Evolutionary conservation across 192 early-diverging fungal species (phyloP).

Genomic region (Coemansia sp.): DNA sequence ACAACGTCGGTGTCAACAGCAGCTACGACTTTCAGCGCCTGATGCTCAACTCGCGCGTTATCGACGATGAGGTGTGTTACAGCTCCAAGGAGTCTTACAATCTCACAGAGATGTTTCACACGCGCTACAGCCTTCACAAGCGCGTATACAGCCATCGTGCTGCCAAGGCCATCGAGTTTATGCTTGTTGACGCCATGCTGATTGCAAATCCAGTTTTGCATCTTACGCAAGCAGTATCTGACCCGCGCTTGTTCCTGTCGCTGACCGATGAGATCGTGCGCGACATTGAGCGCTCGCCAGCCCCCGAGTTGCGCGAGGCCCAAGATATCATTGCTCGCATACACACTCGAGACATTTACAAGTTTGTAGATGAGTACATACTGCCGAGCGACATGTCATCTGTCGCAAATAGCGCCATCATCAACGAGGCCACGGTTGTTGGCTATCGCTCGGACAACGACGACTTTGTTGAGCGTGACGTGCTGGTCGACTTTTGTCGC

Average conservation of each 20-base stretch:
- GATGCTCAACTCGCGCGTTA: constrained; percentile 79
- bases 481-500: constrained; percentile 67
- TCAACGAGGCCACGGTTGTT: constrained; percentile 61
- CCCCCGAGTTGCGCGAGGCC: constrained; percentile 64
- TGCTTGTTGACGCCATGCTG: constrained; percentile 87
- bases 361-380: constrained; percentile 76
- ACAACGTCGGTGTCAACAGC: constrained; percentile 61
- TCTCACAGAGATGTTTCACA: constrained; percentile 81
- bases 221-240: constrained; percentile 61
- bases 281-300: constrained; percentile 62
- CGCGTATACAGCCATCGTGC: constrained; percentile 88
- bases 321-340: constrained; percentile 69
- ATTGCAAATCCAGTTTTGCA: constrained; percentile 70
- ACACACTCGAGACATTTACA: constrained; percentile 79
- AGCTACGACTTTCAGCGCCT: constrained; percentile 63
- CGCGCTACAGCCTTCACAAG: constrained; percentile 74
- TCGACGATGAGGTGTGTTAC: constrained; percentile 87
- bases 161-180: constrained; percentile 75
- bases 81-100: constrained; percentile 88
- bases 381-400: constrained; percentile 55
- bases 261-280: constrained; percentile 83
- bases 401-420: constrained; percentile 25
- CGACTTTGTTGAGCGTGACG: constrained; percentile 62
- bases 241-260: constrained; percentile 64
- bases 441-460: constrained; percentile 60